Percentiles rank a stretch among this genome's conserved stretches.
Evolutionary conservation across 2,329 filamentous ascomycete genomes (phyloP).

Genomic region (Ophiocordyceps camponoti-saundersi): DNA sequence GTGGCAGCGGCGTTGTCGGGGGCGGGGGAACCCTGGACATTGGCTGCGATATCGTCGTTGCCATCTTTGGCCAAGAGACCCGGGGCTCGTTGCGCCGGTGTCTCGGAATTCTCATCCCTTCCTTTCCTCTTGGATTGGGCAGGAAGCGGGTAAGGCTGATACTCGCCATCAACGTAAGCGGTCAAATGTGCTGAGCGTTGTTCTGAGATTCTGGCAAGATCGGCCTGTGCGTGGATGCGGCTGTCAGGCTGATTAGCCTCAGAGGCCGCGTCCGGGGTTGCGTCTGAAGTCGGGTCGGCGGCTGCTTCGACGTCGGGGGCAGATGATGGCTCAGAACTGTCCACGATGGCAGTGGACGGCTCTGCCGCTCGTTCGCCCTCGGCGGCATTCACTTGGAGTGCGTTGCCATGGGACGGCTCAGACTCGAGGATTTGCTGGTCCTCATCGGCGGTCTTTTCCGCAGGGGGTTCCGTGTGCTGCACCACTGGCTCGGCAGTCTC

Average conservation of each 20-base stretch:
- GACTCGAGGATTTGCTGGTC: neutral
- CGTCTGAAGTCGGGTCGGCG: neutral
- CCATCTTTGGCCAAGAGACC: neutral
- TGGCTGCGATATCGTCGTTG: slow-evolving; percentile 8
- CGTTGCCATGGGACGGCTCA: neutral
- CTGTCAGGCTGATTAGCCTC: too few relatives aligned
- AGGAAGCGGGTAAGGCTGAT: neutral
- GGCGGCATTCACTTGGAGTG: neutral
- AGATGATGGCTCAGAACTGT: neutral
- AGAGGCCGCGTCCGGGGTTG: too few relatives aligned
- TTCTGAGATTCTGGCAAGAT: neutral
- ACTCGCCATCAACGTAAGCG: neutral
- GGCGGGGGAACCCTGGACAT: slow-evolving; percentile 18
- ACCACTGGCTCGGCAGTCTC: neutral
- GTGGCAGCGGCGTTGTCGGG: slow-evolving; percentile 21
- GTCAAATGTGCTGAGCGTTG: neutral
- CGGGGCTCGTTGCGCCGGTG: slow-evolving; percentile 1
- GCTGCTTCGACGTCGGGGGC: neutral
- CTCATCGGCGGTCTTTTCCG: neutral
- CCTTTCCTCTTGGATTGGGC: neutral
- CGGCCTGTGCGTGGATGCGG: neutral
- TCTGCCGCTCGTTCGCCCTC: neutral
- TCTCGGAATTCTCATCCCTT: slow-evolving; percentile 1
- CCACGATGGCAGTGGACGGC: too few relatives aligned
- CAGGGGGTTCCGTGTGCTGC: neutral